Evolutionary conservation across 352 stramenopile genomes (phyloP), one percentile per base, ranked within the genome.

Genomic region (Phytophthora ramorum): DNA sequence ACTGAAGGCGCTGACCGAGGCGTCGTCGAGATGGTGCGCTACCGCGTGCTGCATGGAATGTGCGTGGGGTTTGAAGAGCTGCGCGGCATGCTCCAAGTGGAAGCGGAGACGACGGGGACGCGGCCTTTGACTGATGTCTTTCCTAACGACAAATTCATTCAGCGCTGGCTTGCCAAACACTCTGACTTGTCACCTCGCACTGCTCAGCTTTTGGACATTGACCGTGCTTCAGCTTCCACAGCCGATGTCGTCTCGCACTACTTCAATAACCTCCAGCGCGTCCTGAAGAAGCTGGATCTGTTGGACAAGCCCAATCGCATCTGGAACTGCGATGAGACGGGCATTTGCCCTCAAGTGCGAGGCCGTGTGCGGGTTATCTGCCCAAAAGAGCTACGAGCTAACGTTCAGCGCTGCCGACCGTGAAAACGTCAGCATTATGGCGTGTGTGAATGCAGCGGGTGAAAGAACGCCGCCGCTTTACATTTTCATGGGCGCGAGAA

Each of bases 1-100:
- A 55, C 47, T n/a, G 47, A 55, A 44, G 28, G 47, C 17, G 30
- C 14, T 44, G 47, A 55, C 47, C 47, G 41, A 43, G 30, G 30
- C 26, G 32, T 55, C 30, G 28, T 45, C 30, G 47, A 55, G 47
- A 55, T 55, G 30, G 14, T 55, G 4, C 8, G 13, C 28, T 55
- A 55, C 28, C 47, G 30, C 10, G 28, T 30, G 8, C 30, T 55
- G 47, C n/a, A 20, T 55, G 47, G 47, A 7, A 26, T 32, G 8
- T 41, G 47, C 7, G 37, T 19, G 37, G 37, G 37, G 37, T 14
- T 43, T 43, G 37, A 43, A 43, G 37, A 43, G 14, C 37, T 38
- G 32, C 32, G 32, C 32, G 32, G 8, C 8, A n/a, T 17, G 34
- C 34, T 40, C 34, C 34, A 8, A 38, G 32, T 38, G 13, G 32